Conservation (phyloP, 1,284 basidiomycete genomes). For the Trametes pubescens region DNA sequence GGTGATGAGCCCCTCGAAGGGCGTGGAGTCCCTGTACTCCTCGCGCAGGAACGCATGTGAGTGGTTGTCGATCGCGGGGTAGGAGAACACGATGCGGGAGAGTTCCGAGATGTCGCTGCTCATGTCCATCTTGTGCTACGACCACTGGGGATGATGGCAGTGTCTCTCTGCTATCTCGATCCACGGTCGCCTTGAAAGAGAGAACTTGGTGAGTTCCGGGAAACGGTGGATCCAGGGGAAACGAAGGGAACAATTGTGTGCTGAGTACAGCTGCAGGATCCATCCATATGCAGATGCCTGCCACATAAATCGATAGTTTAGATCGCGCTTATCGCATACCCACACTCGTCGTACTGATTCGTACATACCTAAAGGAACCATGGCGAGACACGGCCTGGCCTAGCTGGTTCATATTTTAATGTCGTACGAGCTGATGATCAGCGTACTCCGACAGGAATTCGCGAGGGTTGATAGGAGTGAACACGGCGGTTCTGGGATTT, state of each 20-base stretch:
- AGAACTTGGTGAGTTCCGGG: background rate
- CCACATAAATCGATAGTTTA: background rate
- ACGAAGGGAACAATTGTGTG: background rate
- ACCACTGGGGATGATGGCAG: background rate
- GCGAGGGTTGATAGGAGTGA: background rate
- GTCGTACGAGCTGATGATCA: too few relatives aligned
- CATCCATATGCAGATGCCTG: too few relatives aligned
- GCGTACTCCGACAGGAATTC: too few relatives aligned
- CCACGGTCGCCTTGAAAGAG: background rate
- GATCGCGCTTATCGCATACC: constrained; percentile 2
- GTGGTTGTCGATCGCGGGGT: constrained; percentile 76
- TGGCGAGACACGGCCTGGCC: too few relatives aligned
- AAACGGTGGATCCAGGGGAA: background rate
- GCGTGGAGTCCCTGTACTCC: constrained; percentile 52
- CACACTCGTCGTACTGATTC: too few relatives aligned
- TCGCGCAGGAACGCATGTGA: constrained; percentile 71
- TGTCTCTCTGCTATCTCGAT: background rate
- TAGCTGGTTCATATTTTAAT: background rate
- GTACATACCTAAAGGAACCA: too few relatives aligned
- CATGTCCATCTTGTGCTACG: constrained; percentile 28
- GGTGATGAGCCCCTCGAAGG: constrained; percentile 69
- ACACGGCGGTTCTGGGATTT: background rate
- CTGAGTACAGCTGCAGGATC: background rate
- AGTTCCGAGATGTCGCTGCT: constrained; percentile 33
- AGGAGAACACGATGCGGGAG: constrained; percentile 36